phyloP scores from a whole-genome alignment of 1,139 yeast species.

The Blastobotrys arbuscula region DNA sequence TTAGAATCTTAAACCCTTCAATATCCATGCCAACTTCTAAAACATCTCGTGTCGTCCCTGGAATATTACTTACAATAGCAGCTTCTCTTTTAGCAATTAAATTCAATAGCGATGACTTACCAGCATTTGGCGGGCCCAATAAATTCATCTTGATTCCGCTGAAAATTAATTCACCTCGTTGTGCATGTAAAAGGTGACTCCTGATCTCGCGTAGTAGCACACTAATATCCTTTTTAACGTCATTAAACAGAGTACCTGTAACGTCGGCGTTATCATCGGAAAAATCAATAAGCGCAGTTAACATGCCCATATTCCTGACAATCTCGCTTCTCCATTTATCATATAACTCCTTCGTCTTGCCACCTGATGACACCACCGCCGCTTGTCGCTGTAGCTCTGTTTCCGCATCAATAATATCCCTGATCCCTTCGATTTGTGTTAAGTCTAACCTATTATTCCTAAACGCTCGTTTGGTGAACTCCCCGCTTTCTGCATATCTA shows the following conservation, averaged over 20 bases:
- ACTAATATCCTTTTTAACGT: constrained; percentile 44
- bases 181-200: constrained; percentile 41
- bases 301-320: constrained; percentile 59
- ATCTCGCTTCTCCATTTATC: constrained; percentile 62
- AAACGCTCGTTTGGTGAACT: constrained; percentile 81
- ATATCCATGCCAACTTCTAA: constrained; percentile 78
- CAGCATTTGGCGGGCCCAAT: constrained; percentile 94
- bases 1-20: constrained; percentile 72
- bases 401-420: constrained; percentile 89
- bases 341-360: constrained; percentile 54
- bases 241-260: constrained; percentile 51
- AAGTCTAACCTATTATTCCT: constrained; percentile 61
- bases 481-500: constrained; percentile 89
- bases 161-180: constrained; percentile 58
- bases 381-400: constrained; percentile 82
- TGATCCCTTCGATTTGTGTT: constrained; percentile 85
- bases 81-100: constrained; percentile 69
- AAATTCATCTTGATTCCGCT: constrained; percentile 70
- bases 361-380: constrained; percentile 68
- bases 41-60: constrained; percentile 93
- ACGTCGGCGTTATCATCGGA: constrained; percentile 87
- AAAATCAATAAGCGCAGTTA: constrained; percentile 88
- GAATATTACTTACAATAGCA: constrained; percentile 85
- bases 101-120: constrained; percentile 83
- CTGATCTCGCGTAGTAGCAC: constrained; percentile 43